Base-by-base conservation (phyloP, 192 early-diverging fungal genomes). In the Podila verticillata region DNA sequence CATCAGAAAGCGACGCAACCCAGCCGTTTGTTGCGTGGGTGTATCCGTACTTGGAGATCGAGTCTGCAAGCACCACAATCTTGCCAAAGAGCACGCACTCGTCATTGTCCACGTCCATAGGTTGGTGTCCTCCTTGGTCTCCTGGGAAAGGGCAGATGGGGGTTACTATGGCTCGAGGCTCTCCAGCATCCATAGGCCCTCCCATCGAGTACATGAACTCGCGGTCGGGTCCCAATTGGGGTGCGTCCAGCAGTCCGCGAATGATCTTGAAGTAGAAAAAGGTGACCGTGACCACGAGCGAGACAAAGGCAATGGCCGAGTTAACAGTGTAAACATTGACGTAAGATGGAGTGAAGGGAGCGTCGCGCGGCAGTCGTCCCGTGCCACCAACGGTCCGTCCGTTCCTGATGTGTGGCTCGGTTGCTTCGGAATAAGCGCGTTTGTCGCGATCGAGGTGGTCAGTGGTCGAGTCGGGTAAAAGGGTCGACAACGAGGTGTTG, bases 221-320 rank as follows among this genome's bases (percentile, higher is more conserved):
- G 12, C 75, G 75, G 22, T 70, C 69, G 8, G 69, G 64, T 2
- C 75, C 75, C 17, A 80, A 7, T 34, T 80, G 77, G 5, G 77
- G 77, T 2, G 77, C 67, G 30, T 80, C 70, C 1, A 80, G 70
- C 20, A 80, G 49, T 20, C 77, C 77, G 26, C 29, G 69, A 36
- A 80, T 63, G 65, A 80, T 72, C 61, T 80, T 80, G 66, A 80
- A 80, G 20, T 80, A 80, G 17, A 80, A 80, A 30, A 80, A 80
- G 19, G 70, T 72, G 19, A 44, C 70, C 1, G 77, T 80, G 61
- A 80, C 65, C 2, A 80, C 34, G 12, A 80, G 58, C 2, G 77
- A 80, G 60, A 80, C 57, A 48, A 80, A 80, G 2, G 77, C 77
- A 39, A 80, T 54, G 13, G 70, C 77, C 5, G 77, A 67, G 31